Base-by-base conservation (phyloP, 1,284 basidiomycete species). In the Irpex sp. region DNA sequence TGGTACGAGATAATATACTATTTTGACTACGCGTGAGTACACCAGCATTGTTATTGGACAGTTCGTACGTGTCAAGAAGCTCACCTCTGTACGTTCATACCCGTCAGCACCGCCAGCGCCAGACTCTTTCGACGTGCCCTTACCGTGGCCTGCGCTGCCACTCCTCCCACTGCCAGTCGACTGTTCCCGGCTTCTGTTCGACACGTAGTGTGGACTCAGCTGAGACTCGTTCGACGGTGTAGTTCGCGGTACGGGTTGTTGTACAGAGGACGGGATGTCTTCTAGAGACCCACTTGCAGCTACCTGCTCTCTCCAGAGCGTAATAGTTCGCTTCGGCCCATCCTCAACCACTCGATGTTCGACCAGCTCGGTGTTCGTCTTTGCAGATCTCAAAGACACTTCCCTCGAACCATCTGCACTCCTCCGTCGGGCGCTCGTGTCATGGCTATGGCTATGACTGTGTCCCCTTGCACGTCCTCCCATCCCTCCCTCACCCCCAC, bases 261-360 rank as follows among this genome's bases (percentile, higher is more conserved):
- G 52, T 36, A 52, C 54, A 9, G 54, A 21, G 17, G 31, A 38
- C 40, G 36, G 37, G 34, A 54, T 37, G 54, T 62, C 64, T 64
- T 58, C 62, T 37, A 31, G 60, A 65, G 36, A 47, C 34, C 67
- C 69, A 59, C 72, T 74, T 64, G 72, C 69, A 49, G 75, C 75
- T 19, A 78, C 76, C 1, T 68, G 67, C 68, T 78, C 76, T 54
- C 77, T 70, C 77, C 77, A 78, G 5, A 77, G 62, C 26, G 77
- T 74, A 62, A 78, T 76, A 17, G 74, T 77, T 54, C 74, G 71
- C 58, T 71, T 63, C 11, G 76, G 74, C 47, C 72, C 72, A 65
- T 78, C 76, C 67, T 77, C 75, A 47, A 75, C 61, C 34, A 77
- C 69, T 26, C 68, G 69, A 60, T 74, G 69, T 67, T 77, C 73